Evolutionary conservation across 129 eudicot genomes (phyloP).

Genomic region (Scalesia atractyloides): DNA sequence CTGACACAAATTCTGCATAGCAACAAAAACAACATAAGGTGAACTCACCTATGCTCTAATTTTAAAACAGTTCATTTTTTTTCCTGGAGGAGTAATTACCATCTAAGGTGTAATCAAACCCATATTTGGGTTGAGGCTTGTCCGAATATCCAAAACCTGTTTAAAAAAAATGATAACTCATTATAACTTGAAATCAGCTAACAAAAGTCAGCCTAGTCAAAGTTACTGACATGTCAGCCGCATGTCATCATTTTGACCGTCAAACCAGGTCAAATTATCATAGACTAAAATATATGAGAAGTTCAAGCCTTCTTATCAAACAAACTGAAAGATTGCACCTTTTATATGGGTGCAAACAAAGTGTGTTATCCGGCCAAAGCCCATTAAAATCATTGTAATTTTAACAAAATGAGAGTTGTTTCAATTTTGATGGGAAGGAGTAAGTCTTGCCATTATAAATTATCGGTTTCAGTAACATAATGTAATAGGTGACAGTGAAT

Average conservation of each 20-base stretch:
- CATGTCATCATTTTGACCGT: not conserved
- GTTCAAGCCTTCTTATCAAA: not conserved
- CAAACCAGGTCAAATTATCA: not conserved
- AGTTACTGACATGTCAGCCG: not conserved
- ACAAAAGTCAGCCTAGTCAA: not conserved
- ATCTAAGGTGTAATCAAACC: conserved; percentile 90
- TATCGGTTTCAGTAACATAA: not conserved
- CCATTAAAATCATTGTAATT: not conserved
- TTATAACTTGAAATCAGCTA: not conserved
- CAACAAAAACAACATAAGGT: conserved; percentile 5
- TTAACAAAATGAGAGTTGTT: not conserved
- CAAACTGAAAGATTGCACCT: not conserved
- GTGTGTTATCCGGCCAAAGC: not conserved
- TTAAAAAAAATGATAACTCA: conserved; percentile 16
- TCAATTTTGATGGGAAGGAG: not conserved
- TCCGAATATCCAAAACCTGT: conserved; percentile 98
- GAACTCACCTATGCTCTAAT: conserved; percentile 1
- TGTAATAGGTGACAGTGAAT: not conserved
- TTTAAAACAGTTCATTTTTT: not conserved
- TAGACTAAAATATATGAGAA: not conserved
- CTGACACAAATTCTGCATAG: conserved; percentile 77
- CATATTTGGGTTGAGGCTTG: conserved; percentile 92
- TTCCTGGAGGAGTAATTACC: conserved; percentile 41
- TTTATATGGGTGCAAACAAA: conserved; percentile 1
- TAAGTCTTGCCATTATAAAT: not conserved